phyloP scores from a whole-genome alignment of 768 basidiomycete genomes.

The Tricholoma sp. region DNA sequence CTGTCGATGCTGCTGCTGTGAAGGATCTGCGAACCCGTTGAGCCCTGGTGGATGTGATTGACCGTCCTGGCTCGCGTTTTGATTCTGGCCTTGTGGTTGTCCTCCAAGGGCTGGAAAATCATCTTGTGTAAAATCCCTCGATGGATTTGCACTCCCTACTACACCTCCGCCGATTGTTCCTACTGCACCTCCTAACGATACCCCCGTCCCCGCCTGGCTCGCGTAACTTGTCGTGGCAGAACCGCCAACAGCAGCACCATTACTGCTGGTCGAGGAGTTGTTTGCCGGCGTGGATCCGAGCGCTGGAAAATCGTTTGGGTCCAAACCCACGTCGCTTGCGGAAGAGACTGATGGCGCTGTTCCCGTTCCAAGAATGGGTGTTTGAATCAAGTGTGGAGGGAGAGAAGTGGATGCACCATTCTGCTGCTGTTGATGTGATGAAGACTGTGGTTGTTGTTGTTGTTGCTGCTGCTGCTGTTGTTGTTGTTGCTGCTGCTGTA shows the following conservation, averaged over 20 bases:
- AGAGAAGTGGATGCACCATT: conserved; percentile 49
- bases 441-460: conserved; percentile 25
- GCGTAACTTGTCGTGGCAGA: conserved; percentile 68
- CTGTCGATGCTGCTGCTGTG: conserved; percentile 53
- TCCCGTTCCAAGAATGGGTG: conserved; percentile 38
- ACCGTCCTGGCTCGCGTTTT: conserved; percentile 32
- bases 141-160: conserved; percentile 32
- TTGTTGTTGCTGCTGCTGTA: conserved; percentile 34
- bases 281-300: conserved; percentile 60
- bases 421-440: conserved; percentile 48
- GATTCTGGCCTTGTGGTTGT: conserved; percentile 40
- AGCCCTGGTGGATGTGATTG: conserved; percentile 70
- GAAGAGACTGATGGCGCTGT: conserved; percentile 56
- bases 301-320: conserved; percentile 87
- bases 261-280: conserved; percentile 33
- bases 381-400: conserved; percentile 52
- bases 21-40: conserved; percentile 53
- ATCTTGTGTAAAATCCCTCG: conserved; percentile 76
- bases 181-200: conserved; percentile 38
- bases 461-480: conserved; percentile 35
- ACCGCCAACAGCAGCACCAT: conserved; percentile 27
- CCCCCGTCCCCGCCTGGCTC: conserved; percentile 71
- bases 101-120: conserved; percentile 88
- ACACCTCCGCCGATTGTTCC: conserved; percentile 30
- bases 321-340: conserved; percentile 70